Conservation (phyloP, 495 filamentous ascomycete genomes). For the Talaromyces thailandensis region DNA sequence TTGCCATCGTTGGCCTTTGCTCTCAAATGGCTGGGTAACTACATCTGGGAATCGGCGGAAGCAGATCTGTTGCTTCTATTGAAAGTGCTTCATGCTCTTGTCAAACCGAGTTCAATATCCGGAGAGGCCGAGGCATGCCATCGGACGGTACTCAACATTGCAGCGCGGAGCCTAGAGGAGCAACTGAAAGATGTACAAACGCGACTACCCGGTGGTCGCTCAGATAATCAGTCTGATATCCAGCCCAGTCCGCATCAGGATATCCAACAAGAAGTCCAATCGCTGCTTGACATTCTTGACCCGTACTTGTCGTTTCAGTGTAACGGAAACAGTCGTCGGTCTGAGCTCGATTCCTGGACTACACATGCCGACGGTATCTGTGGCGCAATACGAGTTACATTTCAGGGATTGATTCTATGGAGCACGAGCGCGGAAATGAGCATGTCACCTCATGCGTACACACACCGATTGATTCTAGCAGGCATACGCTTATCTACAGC, state of each 20-base stretch:
- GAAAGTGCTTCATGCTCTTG: slow-evolving; percentile 65
- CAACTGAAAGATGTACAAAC: slow-evolving; percentile 65
- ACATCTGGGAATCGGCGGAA: slow-evolving; percentile 60
- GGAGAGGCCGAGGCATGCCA: slow-evolving; percentile 77
- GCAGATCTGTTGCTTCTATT: slow-evolving; percentile 52
- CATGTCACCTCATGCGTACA: slow-evolving; percentile 65
- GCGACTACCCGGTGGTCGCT: slow-evolving; percentile 49
- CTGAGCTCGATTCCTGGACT: slow-evolving; percentile 72
- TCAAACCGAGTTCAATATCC: slow-evolving; percentile 68
- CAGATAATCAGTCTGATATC: slow-evolving; percentile 27
- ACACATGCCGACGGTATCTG: slow-evolving; percentile 51
- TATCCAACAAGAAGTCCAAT: slow-evolving; percentile 40
- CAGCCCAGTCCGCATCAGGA: not conserved
- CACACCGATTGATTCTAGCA: slow-evolving; percentile 62
- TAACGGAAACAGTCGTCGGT: slow-evolving; percentile 53
- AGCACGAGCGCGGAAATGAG: slow-evolving; percentile 52
- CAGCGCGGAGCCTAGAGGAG: slow-evolving; percentile 67
- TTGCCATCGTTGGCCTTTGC: slow-evolving; percentile 79
- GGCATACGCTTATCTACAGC: slow-evolving; percentile 65
- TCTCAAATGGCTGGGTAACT: slow-evolving; percentile 68
- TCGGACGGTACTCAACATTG: slow-evolving; percentile 70
- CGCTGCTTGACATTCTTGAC: slow-evolving; percentile 60
- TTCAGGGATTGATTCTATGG: slow-evolving; percentile 69
- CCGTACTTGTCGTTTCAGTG: slow-evolving; percentile 59
- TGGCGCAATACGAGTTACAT: slow-evolving; percentile 51